Evolutionary conservation across 495 filamentous ascomycete species (phyloP), one percentile per base, ranked within the genome.

Genomic region (Talaromyces nanjingensis): DNA sequence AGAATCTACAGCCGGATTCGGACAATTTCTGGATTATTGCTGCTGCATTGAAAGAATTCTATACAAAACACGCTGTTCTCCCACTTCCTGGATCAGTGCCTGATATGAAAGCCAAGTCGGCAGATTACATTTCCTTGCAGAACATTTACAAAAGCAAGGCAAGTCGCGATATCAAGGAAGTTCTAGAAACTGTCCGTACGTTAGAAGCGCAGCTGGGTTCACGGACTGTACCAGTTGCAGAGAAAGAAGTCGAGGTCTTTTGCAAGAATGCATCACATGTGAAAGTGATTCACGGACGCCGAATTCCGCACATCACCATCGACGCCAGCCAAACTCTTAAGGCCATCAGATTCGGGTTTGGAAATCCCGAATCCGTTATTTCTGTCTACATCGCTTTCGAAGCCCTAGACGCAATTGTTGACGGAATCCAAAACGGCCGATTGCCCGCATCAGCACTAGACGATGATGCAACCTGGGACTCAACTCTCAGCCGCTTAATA

Each of bases 71-170:
- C 68, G 76, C 79, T 20, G 82, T 86, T 45, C 83, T 98, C 6
- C 94, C 94, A 20, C 77, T 99, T 0, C 89, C 92, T 2, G 96
- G 94, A 54, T 87, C 88, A 20, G 80, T 98, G 14, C 96, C 94
- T 6, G 94, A 99, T 75, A 99, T 99, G 94, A 99, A 99, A 77
- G 91, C 94, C 33, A 85, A 93, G 73, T 96, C 92, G 20, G 87
- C 84, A 56, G 91, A 96, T 66, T 99, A 99, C 77, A 86, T 98
- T 65, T 81, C 87, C 65, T 81, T 99, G 27, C 94, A 98, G 76
- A 96, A 90, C 67, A 86, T 97, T 68, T 98, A 98, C 85, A 97
- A 96, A 75, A 70, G 81, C 25, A 97, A 97, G 71, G 91, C 96
- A 33, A 87, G 89, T 29, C 77, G 83, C 64, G 96, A 99, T 68